Evolutionary conservation across 495 filamentous ascomycete genomes (phyloP), one percentile per base, ranked within the genome.

Genomic region (Lophiotrema nucula): DNA sequence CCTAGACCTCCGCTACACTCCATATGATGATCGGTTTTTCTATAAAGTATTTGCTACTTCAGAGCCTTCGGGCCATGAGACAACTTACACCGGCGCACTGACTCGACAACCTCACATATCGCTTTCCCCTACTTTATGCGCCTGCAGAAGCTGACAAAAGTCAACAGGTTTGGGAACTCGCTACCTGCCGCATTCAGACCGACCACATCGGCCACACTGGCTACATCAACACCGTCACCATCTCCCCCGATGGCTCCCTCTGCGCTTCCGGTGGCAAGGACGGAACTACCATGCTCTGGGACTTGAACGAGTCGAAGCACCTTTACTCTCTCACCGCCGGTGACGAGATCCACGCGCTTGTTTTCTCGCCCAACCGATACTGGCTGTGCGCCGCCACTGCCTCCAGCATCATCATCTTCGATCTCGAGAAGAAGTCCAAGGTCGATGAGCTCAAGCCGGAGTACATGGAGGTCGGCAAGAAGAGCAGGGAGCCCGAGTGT

Each of bases 1-100:
- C 21, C 27, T 39, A 42, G 21, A n/a, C 27, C 4, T 10, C 48
- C 57, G 11, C 11, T 23, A 21, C 41, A 31, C 12, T 70, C 77
- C 79, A 81, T 69, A 96, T 88, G 93, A 98, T 98, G 93, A 79
- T 89, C 83, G 82, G 83, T 84, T 85, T 84, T 80, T 69, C 46
- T 26, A 73, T 74, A 74, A 92, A 90, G 91, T 99, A 99, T 97
- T 99, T 97, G 93, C 93, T 99, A 99, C 93, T 99, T 99, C 95
- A 96, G 93, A 99, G 91, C 87, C 83, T 80, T 73, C 73, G 62
- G 83, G 90, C 90, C 72, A 96, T 99, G 93, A 99, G 95, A 99
- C 88, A 87, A 96, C 78, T 73, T 79, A 75, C 89, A 93, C 90
- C 88, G 75, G n/a, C 82, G 87, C 81, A 78, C 93, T 98, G 93